phyloP scores from a whole-genome alignment of 2,329 filamentous ascomycete species.

The Fusarium pseudocircinatum region DNA sequence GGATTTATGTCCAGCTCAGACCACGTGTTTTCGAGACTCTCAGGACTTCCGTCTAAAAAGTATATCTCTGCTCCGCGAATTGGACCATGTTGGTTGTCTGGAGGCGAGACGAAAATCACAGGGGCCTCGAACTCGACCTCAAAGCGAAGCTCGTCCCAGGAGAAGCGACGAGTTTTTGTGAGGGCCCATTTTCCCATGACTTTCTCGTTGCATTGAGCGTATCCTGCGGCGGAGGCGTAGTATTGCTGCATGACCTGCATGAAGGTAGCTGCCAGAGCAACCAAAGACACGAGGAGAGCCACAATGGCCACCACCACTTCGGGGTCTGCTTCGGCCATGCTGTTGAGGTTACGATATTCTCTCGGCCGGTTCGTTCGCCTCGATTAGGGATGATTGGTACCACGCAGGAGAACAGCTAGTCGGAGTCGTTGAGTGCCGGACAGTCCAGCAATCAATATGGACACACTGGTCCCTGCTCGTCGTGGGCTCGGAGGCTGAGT shows the following conservation, averaged over 20 bases:
- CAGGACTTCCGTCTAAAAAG: constrained; percentile 51
- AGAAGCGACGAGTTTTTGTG: constrained; percentile 53
- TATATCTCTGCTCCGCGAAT: constrained; percentile 44
- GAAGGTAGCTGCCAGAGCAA: constrained; percentile 56
- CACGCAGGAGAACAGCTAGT: background rate
- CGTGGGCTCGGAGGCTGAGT: background rate
- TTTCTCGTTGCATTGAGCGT: constrained; percentile 57
- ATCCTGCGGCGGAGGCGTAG: constrained; percentile 60
- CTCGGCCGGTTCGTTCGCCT: constrained; percentile 4
- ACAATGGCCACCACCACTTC: constrained; percentile 54
- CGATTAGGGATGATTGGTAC: background rate
- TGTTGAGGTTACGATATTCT: background rate
- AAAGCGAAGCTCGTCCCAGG: constrained; percentile 57
- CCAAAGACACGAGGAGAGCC: constrained; percentile 58
- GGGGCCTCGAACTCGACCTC: constrained; percentile 60
- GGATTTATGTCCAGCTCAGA: constrained; percentile 47
- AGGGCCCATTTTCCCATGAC: constrained; percentile 59
- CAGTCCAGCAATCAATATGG: background rate
- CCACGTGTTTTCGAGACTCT: constrained; percentile 50
- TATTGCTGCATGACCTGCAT: constrained; percentile 63
- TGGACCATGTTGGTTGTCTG: constrained; percentile 53
- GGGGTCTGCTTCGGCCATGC: constrained; percentile 35
- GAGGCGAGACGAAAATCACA: constrained; percentile 60
- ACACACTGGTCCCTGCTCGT: background rate
- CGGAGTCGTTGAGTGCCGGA: background rate